Conservation (phyloP, 2,329 filamentous ascomycete genomes). For the Aspergillus pseudoviridinutans region DNA sequence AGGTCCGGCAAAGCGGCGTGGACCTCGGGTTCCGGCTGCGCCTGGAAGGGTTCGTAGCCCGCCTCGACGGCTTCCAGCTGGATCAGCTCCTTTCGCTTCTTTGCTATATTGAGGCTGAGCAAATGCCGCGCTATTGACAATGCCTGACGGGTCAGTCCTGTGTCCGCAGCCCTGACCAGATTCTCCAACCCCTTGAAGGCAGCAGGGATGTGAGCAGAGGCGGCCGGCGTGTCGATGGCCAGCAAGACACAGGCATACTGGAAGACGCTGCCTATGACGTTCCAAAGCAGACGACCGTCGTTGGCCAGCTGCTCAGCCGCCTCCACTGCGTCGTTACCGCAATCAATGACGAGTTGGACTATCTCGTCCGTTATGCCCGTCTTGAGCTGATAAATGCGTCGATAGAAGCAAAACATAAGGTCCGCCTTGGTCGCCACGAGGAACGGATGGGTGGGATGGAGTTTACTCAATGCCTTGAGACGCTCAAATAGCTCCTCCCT, state of each 20-base stretch:
- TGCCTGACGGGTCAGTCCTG: conserved; percentile 24
- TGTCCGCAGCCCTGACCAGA: conserved; percentile 23
- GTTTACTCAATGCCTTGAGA: conserved; percentile 14
- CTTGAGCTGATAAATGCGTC: conserved; percentile 28
- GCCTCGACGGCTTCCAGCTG: conserved; percentile 27
- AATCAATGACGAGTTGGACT: conserved; percentile 20
- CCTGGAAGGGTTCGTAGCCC: conserved; percentile 11
- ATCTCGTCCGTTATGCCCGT: conserved; percentile 16
- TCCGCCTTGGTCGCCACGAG: conserved; percentile 28
- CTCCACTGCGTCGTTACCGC: conserved; percentile 17
- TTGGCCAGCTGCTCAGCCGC: conserved; percentile 20
- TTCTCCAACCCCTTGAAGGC: conserved; percentile 26
- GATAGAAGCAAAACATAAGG: conserved; percentile 30
- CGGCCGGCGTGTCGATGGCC: conserved; percentile 23
- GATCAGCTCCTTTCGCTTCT: conserved; percentile 27
- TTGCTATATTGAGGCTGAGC: conserved; percentile 23
- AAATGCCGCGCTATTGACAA: conserved; percentile 27
- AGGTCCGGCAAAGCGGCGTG: conserved; percentile 17
- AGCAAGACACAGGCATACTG: conserved; percentile 28
- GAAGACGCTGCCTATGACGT: conserved; percentile 30
- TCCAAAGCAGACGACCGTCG: conserved; percentile 27
- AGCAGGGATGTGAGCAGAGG: conserved; percentile 15
- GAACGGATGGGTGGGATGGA: conserved; percentile 23
- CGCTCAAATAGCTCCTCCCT: conserved; percentile 23
- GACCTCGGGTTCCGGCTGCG: conserved; percentile 7